Base-by-base conservation (phyloP, 2,329 filamentous ascomycete species). In the Xylaria polymorpha region DNA sequence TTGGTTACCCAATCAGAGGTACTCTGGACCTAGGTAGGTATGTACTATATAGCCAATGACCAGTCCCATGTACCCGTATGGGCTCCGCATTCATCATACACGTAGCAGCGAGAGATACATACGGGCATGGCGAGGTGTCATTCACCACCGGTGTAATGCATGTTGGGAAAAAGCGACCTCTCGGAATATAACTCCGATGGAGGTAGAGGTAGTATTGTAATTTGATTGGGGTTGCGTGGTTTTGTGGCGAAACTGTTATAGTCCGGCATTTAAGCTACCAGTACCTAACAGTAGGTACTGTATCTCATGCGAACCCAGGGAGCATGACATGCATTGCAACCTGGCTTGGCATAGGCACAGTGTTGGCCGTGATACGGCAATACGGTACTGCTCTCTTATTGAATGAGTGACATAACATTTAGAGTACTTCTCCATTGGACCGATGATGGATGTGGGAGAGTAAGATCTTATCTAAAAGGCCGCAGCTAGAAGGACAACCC, bases 241-340 rank as follows among this genome's bases (percentile, higher is more conserved):
- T 44, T 20, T 25, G 39, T 44, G 56, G 56, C 41, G 22, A 6
- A 25, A 14, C 20, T 48, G 32, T 15, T 55, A 55, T 39, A 55
- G 51, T 22, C 32, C 51, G 51, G 51, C 32, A 39, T 35, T 55
- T 39, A 55, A 55, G n/a, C 51, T 39, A n/a, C n/a, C n/a, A n/a
- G n/a, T n/a, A n/a, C n/a, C n/a, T n/a, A n/a, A n/a, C n/a, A n/a
- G n/a, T n/a, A n/a, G n/a, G 29, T 32, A 5, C 22, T 8, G 57
- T 59, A 1, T 37, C 10, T 50, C 46, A 48, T 48, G 18, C 41
- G 56, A 59, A 59, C 56, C 20, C 22, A 46, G 8, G 8, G 25
- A 29, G 14, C 14, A 25, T 22, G 32, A 50, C 29, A 35, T 44
- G 32, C 44, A 60, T 60, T 29, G 41, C 43, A 48, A 51, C 29